Percentiles rank a stretch among this genome's conserved stretches.
Conservation (phyloP, 768 basidiomycete genomes). For the Kwoniella dendrophila region DNA sequence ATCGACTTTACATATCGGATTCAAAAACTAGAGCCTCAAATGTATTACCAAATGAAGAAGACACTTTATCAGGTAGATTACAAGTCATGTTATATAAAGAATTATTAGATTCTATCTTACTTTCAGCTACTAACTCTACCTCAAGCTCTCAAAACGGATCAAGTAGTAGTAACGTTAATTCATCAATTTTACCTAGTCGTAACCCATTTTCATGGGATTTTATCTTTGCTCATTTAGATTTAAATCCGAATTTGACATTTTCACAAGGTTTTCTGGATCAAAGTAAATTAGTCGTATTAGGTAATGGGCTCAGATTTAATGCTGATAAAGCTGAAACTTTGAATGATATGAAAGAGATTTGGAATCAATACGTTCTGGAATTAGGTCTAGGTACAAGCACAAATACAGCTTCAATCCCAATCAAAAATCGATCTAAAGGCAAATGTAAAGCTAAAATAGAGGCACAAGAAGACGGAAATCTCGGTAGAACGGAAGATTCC, state of each 20-base stretch:
- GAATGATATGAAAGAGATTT: slow-evolving; percentile 37
- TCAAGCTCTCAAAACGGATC: not conserved
- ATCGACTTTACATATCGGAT: slow-evolving; percentile 54
- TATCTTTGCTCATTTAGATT: slow-evolving; percentile 44
- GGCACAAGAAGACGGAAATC: slow-evolving; percentile 22
- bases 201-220: slow-evolving; percentile 33
- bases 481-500: slow-evolving; percentile 41
- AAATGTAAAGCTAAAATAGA: slow-evolving; percentile 12
- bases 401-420: not conserved
- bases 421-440: not conserved
- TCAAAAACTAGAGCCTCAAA: slow-evolving; percentile 54
- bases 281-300: slow-evolving; percentile 42
- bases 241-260: slow-evolving; percentile 38
- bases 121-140: slow-evolving; percentile 7
- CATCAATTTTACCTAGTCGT: slow-evolving; percentile 29
- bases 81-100: slow-evolving; percentile 58
- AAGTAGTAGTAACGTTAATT: not conserved
- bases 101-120: slow-evolving; percentile 50
- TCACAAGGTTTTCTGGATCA: slow-evolving; percentile 49
- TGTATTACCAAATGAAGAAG: slow-evolving; percentile 50
- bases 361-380: slow-evolving; percentile 41
- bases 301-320: slow-evolving; percentile 43
- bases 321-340: slow-evolving; percentile 32
- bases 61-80: slow-evolving; percentile 50
- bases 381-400: slow-evolving; percentile 45